These are phyloP conservation scores for Hypericum androsaemum DNA, from an alignment of 345 rosid species.

Conservation along the genomic window DNA sequence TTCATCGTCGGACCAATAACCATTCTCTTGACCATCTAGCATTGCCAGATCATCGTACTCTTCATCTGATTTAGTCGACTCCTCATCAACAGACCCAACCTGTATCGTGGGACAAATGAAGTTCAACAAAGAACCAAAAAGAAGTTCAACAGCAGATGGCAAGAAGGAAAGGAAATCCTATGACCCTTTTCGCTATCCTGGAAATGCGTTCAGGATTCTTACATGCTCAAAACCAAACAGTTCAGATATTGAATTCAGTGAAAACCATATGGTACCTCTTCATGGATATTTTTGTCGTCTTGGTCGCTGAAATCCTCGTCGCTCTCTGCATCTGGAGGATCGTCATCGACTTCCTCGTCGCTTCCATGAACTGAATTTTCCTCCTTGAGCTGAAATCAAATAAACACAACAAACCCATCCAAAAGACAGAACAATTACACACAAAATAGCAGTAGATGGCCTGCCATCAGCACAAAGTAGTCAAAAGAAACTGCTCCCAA, in stretches of 20 bases:
- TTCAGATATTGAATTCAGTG: too few species aligned
- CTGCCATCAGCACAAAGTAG: background rate
- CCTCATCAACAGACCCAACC: conserved; percentile 99
- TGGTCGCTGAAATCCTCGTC: conserved; percentile 81
- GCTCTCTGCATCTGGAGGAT: conserved; percentile 67
- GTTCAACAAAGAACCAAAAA: background rate
- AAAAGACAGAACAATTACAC: background rate
- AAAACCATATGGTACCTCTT: conserved; percentile 42
- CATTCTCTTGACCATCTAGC: conserved; percentile 52
- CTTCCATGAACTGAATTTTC: conserved; percentile 88
- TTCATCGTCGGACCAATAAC: conserved; percentile 56
- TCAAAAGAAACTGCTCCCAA: too few species aligned
- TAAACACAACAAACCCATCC: conserved; percentile 6
- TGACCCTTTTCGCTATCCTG: too few species aligned
- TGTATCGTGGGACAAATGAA: conserved; percentile 13
- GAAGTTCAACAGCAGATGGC: too few species aligned
- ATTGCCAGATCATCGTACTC: conserved; percentile 95
- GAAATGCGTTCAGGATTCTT: too few species aligned
- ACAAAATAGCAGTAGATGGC: background rate
- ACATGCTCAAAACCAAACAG: too few species aligned
- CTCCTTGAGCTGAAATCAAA: conserved; percentile 59
- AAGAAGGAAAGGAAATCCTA: too few species aligned
- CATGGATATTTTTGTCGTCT: conserved; percentile 40
- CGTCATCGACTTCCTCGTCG: conserved; percentile 82
- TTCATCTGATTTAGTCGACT: conserved; percentile 86